phyloP scores from a whole-genome alignment of 2,329 filamentous ascomycete species.

The Botrytis tulipae region DNA sequence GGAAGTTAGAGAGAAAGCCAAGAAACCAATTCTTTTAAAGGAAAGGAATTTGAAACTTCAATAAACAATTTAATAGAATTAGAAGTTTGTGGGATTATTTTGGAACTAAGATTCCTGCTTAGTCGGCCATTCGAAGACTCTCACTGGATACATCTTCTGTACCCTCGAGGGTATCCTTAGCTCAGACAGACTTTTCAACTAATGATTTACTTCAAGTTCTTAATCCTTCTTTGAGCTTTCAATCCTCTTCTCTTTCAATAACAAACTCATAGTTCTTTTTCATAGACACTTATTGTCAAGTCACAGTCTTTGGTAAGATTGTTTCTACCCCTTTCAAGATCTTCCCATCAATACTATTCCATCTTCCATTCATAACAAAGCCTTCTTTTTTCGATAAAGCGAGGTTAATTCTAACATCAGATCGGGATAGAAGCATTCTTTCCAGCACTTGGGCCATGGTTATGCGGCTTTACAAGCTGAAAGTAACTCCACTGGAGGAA shows the following conservation, averaged over 20 bases:
- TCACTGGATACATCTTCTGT: not conserved
- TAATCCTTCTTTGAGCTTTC: not conserved
- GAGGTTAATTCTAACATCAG: not conserved
- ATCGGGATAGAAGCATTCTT: not conserved
- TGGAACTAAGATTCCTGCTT: not conserved
- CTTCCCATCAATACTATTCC: not conserved
- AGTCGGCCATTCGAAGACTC: not conserved
- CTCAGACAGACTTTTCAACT: not conserved
- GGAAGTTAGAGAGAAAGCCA: not conserved
- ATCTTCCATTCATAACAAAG: not conserved
- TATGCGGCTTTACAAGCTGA: not conserved
- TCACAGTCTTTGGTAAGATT: not conserved
- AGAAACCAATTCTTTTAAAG: not conserved
- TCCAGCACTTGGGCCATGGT: not conserved
- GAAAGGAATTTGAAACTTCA: not conserved
- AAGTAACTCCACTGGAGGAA: not conserved
- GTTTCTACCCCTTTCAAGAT: not conserved
- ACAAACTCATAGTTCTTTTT: not conserved
- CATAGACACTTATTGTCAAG: not conserved
- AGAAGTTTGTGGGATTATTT: not conserved
- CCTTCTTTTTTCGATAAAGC: not conserved
- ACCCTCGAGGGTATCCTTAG: conserved; percentile 12
- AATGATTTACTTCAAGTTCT: not conserved
- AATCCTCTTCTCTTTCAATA: not conserved
- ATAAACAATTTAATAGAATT: not conserved